Conservation (phyloP, 139 green algal genomes). For the Coelastrella sp. region DNA sequence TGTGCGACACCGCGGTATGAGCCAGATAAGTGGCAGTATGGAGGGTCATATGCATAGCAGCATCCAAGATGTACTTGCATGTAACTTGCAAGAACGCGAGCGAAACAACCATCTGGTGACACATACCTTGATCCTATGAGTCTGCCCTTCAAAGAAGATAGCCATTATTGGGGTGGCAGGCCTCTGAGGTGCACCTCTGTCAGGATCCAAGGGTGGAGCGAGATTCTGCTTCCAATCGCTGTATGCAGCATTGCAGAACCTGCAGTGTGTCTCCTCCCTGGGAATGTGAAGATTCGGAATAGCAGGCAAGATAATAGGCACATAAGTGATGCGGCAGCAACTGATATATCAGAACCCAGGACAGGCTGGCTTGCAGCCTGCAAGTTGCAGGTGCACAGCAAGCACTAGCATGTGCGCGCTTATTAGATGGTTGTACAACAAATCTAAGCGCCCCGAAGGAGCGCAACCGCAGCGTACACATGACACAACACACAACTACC, state of each 20-base stretch:
- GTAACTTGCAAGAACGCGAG: background rate
- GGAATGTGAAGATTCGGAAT: background rate
- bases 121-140: constrained; percentile 35
- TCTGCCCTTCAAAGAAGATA: constrained; percentile 17
- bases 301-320: background rate
- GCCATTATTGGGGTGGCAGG: constrained; percentile 44
- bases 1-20: too few species aligned
- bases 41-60: background rate
- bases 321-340: too few species aligned
- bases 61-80: background rate
- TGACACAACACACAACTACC: constrained; percentile 1
- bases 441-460: too few species aligned
- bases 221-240: constrained; percentile 30
- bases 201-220: background rate
- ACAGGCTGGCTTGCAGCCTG: background rate
- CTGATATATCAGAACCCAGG: too few species aligned
- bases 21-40: too few species aligned
- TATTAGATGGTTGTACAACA: too few species aligned
- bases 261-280: constrained; percentile 37
- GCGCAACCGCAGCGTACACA: too few species aligned
- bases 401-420: too few species aligned
- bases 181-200: background rate
- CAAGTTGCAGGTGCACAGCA: background rate
- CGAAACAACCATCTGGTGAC: background rate
- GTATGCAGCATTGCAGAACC: constrained; percentile 36